Conservation (phyloP, 2,329 filamentous ascomycete species). For the Ceratocystis huliohia region DNA sequence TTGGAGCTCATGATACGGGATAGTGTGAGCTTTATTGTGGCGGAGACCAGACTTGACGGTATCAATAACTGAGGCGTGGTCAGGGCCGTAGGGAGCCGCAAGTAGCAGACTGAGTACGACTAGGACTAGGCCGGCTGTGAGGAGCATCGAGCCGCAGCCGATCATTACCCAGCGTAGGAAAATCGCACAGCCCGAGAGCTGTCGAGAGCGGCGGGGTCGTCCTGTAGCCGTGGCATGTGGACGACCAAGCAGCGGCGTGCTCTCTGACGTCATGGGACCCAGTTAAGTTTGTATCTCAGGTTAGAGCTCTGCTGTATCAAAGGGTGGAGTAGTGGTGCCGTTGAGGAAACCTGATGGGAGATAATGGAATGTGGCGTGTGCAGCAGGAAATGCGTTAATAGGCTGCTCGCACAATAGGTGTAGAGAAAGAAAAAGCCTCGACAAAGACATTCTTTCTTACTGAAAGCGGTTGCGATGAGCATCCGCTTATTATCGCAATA, state of each 20-base stretch:
- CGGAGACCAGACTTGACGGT: slow-evolving; percentile 10
- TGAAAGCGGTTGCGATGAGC: background rate
- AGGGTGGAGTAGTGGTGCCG: background rate
- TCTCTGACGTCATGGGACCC: background rate
- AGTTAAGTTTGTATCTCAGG: too few relatives aligned
- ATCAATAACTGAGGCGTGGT: slow-evolving; percentile 4
- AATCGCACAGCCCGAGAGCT: background rate
- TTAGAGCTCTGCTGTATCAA: too few relatives aligned
- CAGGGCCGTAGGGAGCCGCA: slow-evolving; percentile 1
- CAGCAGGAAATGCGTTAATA: too few relatives aligned
- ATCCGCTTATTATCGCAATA: background rate
- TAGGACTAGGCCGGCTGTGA: background rate
- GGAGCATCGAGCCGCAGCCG: background rate
- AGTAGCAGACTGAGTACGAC: slow-evolving; percentile 4
- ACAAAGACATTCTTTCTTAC: background rate
- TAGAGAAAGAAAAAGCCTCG: background rate
- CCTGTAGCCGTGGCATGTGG: background rate
- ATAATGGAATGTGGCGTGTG: too few relatives aligned
- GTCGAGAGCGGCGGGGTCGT: background rate
- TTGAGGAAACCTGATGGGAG: background rate
- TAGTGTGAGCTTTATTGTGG: background rate
- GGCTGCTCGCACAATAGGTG: background rate
- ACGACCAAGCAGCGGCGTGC: background rate
- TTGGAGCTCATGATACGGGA: slow-evolving; percentile 39
- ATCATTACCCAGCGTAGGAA: slow-evolving; percentile 10